A percentile compares a stretch with the other conserved stretches of the same genome.
Conservation (phyloP, 208 protist genomes). For the Leishmania lainsoni region DNA sequence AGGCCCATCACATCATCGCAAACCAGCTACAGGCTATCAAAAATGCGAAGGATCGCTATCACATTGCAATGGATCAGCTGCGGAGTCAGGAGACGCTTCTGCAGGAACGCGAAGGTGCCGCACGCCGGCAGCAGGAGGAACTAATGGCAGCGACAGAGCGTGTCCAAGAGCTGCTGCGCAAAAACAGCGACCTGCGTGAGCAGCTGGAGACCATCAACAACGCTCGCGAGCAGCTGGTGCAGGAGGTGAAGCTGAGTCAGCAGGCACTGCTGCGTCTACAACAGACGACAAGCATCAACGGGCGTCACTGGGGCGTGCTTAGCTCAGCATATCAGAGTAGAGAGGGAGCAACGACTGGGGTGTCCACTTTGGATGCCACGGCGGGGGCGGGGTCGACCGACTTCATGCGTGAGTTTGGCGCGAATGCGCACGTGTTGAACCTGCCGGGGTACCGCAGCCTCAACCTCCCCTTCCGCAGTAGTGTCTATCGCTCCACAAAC, state of each 20-base stretch:
- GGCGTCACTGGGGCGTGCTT: slow-evolving; percentile 63
- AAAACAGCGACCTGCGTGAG: slow-evolving; percentile 64
- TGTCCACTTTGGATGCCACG: not conserved
- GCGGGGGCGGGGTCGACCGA: not conserved
- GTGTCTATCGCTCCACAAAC: not conserved
- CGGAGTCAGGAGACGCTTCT: slow-evolving; percentile 56
- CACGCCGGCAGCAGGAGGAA: slow-evolving; percentile 57
- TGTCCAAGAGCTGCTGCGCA: slow-evolving; percentile 43
- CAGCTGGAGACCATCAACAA: slow-evolving; percentile 70
- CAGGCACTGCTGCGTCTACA: slow-evolving; percentile 82
- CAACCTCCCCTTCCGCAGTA: not conserved
- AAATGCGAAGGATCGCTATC: slow-evolving; percentile 59
- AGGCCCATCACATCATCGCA: slow-evolving; percentile 87
- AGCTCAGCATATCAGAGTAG: slow-evolving; percentile 9
- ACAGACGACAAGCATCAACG: slow-evolving; percentile 72
- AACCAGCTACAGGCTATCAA: slow-evolving; percentile 82
- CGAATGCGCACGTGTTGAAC: slow-evolving; percentile 10
- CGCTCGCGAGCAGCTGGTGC: slow-evolving; percentile 58
- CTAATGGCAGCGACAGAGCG: slow-evolving; percentile 39
- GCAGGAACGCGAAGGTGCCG: slow-evolving; percentile 45
- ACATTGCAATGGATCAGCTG: slow-evolving; percentile 62
- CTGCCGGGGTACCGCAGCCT: not conserved
- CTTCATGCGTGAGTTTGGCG: slow-evolving; percentile 32
- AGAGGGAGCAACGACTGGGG: not conserved
- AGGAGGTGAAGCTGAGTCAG: slow-evolving; percentile 80